Percentiles rank a stretch among this genome's conserved stretches.
These are phyloP conservation scores for Pseudogymnoascus sp. DNA, from an alignment of 2,329 filamentous ascomycete species.

Conservation along the genomic window DNA sequence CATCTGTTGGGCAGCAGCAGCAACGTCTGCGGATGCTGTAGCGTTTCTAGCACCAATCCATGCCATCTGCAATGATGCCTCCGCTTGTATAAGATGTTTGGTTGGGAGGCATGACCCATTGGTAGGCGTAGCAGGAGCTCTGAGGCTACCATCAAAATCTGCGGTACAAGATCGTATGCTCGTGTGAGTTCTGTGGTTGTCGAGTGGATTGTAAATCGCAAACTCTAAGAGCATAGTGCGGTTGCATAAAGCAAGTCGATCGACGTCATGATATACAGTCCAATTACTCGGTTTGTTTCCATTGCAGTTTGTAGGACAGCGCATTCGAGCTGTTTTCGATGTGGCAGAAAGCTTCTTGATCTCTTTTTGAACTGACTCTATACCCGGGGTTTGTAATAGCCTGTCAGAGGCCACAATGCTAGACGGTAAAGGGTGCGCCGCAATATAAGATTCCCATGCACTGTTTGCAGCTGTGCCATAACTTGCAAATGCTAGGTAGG, in stretches of 20 bases:
- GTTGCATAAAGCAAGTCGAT: constrained; percentile 14
- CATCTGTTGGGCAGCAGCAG: not conserved
- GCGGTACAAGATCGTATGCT: constrained; percentile 14
- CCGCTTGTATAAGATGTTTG: not conserved
- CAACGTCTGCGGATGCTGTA: not conserved
- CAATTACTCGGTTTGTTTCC: constrained; percentile 14
- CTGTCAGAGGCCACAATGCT: not conserved
- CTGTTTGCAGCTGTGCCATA: not conserved
- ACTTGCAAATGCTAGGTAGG: not conserved
- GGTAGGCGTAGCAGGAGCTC: not conserved
- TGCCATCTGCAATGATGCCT: not conserved
- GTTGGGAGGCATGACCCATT: not conserved
- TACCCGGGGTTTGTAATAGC: not conserved
- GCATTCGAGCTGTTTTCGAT: not conserved
- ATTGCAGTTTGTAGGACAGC: constrained; percentile 14
- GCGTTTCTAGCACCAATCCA: not conserved
- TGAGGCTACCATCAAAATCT: not conserved
- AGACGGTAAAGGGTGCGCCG: not conserved
- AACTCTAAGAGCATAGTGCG: constrained; percentile 18
- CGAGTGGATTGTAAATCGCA: constrained; percentile 16
- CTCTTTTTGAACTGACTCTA: not conserved
- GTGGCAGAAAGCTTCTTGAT: not conserved
- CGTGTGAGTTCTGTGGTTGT: constrained; percentile 12
- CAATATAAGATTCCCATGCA: not conserved
- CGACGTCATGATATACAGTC: constrained; percentile 16